A percentile compares a stretch with the other conserved stretches of the same genome.
phyloP scores from a whole-genome alignment of 2,329 filamentous ascomycete genomes.

The Plectosphaerella sp. region DNA sequence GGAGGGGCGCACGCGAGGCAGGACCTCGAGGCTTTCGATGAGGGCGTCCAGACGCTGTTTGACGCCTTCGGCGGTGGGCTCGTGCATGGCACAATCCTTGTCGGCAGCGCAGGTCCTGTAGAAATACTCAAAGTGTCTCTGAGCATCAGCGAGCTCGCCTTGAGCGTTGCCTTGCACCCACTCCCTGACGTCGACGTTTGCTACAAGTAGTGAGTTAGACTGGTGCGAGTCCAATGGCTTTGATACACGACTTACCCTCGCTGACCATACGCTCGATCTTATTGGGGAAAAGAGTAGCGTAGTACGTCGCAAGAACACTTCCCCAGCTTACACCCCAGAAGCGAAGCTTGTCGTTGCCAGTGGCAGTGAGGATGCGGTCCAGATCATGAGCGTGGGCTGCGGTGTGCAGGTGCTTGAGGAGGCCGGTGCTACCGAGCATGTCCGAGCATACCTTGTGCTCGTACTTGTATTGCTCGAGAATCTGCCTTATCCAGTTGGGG shows the following conservation, averaged over 20 bases:
- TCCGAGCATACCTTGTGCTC: constrained; percentile 35
- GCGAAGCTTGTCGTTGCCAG: constrained; percentile 33
- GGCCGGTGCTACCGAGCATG: constrained; percentile 24
- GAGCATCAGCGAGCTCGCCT: constrained; percentile 45
- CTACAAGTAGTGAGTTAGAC: neutral
- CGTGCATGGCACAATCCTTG: neutral
- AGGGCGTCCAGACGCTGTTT: neutral
- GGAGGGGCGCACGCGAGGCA: neutral
- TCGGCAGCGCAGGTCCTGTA: constrained; percentile 44
- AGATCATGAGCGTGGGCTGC: constrained; percentile 41
- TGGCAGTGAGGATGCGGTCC: constrained; percentile 37
- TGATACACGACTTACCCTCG: constrained; percentile 2
- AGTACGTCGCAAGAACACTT: constrained; percentile 12
- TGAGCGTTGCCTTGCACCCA: constrained; percentile 40
- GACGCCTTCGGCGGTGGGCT: neutral
- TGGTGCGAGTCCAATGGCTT: too few relatives aligned
- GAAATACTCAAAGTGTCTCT: constrained; percentile 48
- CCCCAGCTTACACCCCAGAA: constrained; percentile 49
- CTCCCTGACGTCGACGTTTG: constrained; percentile 48
- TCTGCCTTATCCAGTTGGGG: constrained; percentile 37
- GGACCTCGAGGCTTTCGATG: neutral
- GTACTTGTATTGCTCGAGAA: constrained; percentile 34
- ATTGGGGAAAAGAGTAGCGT: constrained; percentile 15
- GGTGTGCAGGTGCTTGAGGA: constrained; percentile 36
- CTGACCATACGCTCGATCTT: constrained; percentile 14